Percentiles rank a stretch among this genome's conserved stretches.
phyloP scores from a whole-genome alignment of 345 rosid genomes.

The Populus nigra region DNA sequence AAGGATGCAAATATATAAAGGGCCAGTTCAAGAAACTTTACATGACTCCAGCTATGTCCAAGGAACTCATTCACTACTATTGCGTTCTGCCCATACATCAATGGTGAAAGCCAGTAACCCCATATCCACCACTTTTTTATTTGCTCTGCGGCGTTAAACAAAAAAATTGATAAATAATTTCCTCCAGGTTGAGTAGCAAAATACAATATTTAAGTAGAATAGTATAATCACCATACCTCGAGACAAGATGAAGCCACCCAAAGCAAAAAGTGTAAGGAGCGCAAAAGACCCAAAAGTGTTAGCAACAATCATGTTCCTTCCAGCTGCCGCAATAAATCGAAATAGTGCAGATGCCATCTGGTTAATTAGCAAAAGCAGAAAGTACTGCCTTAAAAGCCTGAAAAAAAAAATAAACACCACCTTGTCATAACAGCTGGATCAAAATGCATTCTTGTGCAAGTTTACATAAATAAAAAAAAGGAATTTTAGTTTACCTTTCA shows the following conservation, averaged over 20 bases:
- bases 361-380: slow-evolving; percentile 45
- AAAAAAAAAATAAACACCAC: background rate
- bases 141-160: slow-evolving; percentile 37
- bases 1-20: background rate
- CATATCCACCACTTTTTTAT: slow-evolving; percentile 88
- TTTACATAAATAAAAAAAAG: background rate
- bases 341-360: slow-evolving; percentile 69
- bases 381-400: slow-evolving; percentile 66
- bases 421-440: background rate
- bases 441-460: background rate
- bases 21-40: slow-evolving; percentile 17
- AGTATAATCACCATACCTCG: slow-evolving; percentile 33
- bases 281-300: slow-evolving; percentile 60
- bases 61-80: slow-evolving; percentile 63
- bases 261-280: slow-evolving; percentile 40
- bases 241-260: slow-evolving; percentile 65
- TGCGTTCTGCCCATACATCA: slow-evolving; percentile 81
- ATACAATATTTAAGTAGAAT: background rate
- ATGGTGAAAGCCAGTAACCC: slow-evolving; percentile 79
- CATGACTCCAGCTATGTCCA: slow-evolving; percentile 58
- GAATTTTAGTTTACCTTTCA: slow-evolving; percentile 46
- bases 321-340: slow-evolving; percentile 49
- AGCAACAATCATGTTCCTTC: slow-evolving; percentile 63
- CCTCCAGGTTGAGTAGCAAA: background rate
- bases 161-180: background rate